phyloP scores from a whole-genome alignment of 2,329 filamentous ascomycete species.

The Mycogone perniciosa region DNA sequence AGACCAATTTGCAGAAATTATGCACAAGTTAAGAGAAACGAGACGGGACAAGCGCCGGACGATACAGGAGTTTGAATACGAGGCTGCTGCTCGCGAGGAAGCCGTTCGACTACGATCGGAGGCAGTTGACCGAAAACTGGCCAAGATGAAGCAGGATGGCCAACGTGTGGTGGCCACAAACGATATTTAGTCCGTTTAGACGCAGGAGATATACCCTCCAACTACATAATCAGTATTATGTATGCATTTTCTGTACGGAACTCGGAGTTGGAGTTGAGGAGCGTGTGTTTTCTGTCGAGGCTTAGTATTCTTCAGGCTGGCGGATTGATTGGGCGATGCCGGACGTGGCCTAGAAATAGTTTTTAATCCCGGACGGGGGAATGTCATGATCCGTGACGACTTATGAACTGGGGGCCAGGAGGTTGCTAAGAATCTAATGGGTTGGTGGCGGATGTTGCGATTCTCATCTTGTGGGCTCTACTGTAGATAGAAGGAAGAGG shows the following conservation, averaged over 20 bases:
- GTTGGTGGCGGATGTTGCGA: not conserved
- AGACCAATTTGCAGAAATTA: slow-evolving; percentile 44
- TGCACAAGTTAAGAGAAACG: slow-evolving; percentile 41
- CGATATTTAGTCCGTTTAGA: slow-evolving; percentile 11
- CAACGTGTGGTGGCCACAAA: slow-evolving; percentile 48
- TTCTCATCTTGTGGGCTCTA: not conserved
- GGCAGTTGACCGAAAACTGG: slow-evolving; percentile 48
- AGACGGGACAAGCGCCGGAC: slow-evolving; percentile 44
- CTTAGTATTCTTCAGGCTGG: not conserved
- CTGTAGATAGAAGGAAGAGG: not conserved
- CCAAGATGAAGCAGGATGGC: slow-evolving; percentile 50
- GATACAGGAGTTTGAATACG: slow-evolving; percentile 46
- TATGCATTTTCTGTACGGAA: not conserved
- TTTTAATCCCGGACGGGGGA: not conserved
- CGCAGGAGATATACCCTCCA: not conserved
- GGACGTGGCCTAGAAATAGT: not conserved
- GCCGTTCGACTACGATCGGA: slow-evolving; percentile 47
- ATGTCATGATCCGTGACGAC: not conserved
- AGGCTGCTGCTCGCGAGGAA: slow-evolving; percentile 50
- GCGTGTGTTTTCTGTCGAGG: not conserved
- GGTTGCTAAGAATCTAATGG: not conserved
- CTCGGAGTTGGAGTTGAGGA: slow-evolving; percentile 5
- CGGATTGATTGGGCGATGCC: not conserved
- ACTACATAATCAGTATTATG: too few relatives aligned
- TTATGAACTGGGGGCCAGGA: not conserved